Evolutionary conservation across 441 rosid genomes (phyloP).

Genomic region (Populus hybrid): DNA sequence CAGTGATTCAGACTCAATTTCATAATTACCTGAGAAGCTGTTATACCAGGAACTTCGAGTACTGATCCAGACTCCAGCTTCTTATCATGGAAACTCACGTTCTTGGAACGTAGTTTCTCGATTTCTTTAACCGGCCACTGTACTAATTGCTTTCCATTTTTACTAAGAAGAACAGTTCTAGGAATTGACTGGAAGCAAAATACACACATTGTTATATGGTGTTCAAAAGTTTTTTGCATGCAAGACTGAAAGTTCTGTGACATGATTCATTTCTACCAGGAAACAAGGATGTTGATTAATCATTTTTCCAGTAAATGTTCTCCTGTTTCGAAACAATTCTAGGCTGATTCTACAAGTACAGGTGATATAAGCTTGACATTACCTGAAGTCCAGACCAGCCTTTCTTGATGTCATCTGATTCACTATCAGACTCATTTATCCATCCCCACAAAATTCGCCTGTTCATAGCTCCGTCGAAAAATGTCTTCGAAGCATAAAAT

Average conservation of each 20-base stretch:
- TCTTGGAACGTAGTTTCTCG: neutral
- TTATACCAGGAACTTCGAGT: neutral
- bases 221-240: neutral
- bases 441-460: constrained; percentile 19
- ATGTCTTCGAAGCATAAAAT: constrained; percentile 2
- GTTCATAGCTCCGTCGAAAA: neutral
- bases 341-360: neutral
- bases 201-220: neutral
- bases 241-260: neutral
- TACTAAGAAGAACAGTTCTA: neutral
- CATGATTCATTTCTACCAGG: neutral
- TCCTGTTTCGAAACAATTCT: neutral
- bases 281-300: neutral
- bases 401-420: neutral
- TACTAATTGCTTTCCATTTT: neutral
- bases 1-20: neutral
- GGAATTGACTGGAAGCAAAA: neutral
- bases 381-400: constrained; percentile 6
- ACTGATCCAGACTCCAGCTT: neutral
- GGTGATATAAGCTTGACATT: neutral
- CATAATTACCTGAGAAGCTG: neutral
- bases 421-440: neutral
- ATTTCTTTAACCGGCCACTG: neutral
- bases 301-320: neutral
- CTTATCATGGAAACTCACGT: neutral